Evolutionary conservation across 805 yeast genomes (phyloP), one percentile per base, ranked within the genome.

Genomic region (Zygosaccharomyces rouxii): DNA sequence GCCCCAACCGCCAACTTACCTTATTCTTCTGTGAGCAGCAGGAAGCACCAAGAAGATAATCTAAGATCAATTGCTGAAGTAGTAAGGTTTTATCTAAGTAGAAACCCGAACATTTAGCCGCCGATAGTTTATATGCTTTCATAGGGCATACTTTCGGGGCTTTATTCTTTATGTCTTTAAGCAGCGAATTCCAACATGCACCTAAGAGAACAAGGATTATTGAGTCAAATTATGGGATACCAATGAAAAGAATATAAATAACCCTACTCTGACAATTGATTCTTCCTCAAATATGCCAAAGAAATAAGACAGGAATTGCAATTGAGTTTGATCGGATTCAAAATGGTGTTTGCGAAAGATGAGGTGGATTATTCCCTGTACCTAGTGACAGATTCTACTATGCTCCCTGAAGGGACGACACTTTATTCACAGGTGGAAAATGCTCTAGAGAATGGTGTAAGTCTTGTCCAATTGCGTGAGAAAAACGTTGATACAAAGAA

Each of bases 401-500:
- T 86, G 81, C 69, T 87, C 21, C 95, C 96, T 0, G 72, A 71
- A 18, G 77, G 78, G 11, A 58, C 70, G 29, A 71, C 78, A 1
- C 75, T 88, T 43, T 62, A 75, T 22, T 74, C 75, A 1, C 95
- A 84, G 57, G 88, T 88, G 4, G 71, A 75, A 54, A 72, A 67
- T 21, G 80, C 95, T 0, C 70, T 89, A 29, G 67, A 74, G 4
- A 81, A 79, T 46, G 97, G 97, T 2, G 90, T 79, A 4, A 87
- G 95, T 0, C 55, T 89, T 13, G 84, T 89, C 2, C 97, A 89
- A 66, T 70, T 90, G 45, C 78, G 97, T 44, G 97, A 90, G 61
- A 89, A 89, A 64, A 67, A 77, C 1, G 64, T 81, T 7, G 84
- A 79, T 50, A 88, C 97, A 0, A 71, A 77, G 23, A 83, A 73